Conservation (phyloP, 306 rosid species). For the Clitoria ternatea region DNA sequence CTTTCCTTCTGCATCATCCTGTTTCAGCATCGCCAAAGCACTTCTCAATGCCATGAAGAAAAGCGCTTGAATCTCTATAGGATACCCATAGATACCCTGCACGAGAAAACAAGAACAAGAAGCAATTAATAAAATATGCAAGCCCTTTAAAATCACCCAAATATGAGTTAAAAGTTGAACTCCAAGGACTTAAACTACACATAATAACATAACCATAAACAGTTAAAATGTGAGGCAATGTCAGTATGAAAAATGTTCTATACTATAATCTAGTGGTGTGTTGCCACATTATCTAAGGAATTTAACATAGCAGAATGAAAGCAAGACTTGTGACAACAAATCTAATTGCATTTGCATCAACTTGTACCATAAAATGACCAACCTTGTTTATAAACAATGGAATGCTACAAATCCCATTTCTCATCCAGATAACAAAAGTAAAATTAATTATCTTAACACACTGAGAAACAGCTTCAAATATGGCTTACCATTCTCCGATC, state of each 20-base stretch:
- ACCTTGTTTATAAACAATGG: not conserved
- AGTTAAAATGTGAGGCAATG: not conserved
- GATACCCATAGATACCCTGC: conserved; percentile 92
- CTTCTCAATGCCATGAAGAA: conserved; percentile 85
- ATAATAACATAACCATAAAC: not conserved
- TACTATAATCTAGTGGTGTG: not conserved
- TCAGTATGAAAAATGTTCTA: not conserved
- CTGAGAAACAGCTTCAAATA: conserved; percentile 10
- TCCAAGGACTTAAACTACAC: not conserved
- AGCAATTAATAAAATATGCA: not conserved
- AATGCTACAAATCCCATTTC: conserved; percentile 2
- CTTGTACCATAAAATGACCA: not conserved
- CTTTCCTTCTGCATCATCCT: conserved; percentile 72
- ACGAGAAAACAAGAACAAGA: not conserved
- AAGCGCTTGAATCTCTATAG: conserved; percentile 92
- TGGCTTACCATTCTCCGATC: conserved; percentile 86
- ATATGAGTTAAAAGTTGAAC: not conserved
- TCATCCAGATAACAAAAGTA: not conserved
- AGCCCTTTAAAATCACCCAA: not conserved
- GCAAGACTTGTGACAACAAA: conserved; percentile 2
- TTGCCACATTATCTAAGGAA: not conserved
- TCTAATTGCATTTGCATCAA: conserved; percentile 3
- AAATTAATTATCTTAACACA: not conserved
- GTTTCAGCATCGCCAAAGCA: conserved; percentile 72
- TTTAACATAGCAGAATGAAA: conserved; percentile 13